Conservation (phyloP, 306 rosid genomes). For the Comarum palustre region DNA sequence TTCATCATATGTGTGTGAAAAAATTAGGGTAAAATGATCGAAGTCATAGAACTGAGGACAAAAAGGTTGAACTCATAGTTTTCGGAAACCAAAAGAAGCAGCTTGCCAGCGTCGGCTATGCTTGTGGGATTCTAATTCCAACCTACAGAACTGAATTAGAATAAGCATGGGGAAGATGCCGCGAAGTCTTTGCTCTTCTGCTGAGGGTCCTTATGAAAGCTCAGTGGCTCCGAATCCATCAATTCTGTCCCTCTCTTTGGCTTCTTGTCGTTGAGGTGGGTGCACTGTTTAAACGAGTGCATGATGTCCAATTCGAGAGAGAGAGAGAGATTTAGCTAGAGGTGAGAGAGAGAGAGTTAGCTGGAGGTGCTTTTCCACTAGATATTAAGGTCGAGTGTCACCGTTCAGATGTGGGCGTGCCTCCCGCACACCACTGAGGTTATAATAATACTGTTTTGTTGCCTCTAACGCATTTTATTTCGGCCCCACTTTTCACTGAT, state of each 20-base stretch:
- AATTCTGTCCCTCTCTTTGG: conserved; percentile 29
- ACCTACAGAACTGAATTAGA: neutral
- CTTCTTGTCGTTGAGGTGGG: conserved; percentile 42
- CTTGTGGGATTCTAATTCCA: neutral
- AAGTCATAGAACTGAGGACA: no score
- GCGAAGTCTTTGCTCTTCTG: neutral
- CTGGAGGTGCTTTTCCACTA: conserved; percentile 41
- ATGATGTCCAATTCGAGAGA: neutral
- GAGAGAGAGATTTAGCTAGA: neutral
- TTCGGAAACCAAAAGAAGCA: neutral
- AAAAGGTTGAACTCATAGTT: neutral
- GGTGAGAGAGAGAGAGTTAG: no score
- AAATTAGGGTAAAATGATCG: neutral
- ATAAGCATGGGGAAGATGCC: neutral
- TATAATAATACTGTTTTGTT: conserved; percentile 18
- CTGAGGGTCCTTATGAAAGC: conserved; percentile 39
- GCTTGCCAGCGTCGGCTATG: neutral
- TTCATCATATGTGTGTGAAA: no score
- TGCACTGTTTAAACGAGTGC: conserved; percentile 33
- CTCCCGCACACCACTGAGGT: conserved; percentile 39
- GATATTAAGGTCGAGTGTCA: conserved; percentile 59
- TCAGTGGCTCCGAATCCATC: conserved; percentile 65
- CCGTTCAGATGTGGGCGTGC: conserved; percentile 49
- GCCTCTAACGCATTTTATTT: conserved; percentile 27
- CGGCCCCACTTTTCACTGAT: conserved; percentile 18